phyloP scores from a whole-genome alignment of 495 filamentous ascomycete genomes.

The Neurospora tetraspora region DNA sequence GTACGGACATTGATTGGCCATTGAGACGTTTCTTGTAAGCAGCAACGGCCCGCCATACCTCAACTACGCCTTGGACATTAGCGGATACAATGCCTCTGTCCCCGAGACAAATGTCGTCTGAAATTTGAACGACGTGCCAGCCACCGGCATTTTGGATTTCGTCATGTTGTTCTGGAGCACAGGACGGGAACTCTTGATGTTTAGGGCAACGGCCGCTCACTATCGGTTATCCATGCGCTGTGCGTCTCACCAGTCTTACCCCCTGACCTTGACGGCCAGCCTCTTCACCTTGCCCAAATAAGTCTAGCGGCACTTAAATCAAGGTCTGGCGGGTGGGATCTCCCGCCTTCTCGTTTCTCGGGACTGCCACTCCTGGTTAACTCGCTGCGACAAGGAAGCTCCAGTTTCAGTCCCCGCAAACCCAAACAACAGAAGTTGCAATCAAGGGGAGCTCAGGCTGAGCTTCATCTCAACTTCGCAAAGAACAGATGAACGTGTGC shows the following conservation, averaged over 20 bases:
- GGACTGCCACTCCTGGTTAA: not conserved
- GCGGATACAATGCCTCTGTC: not conserved
- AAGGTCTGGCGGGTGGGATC: not conserved
- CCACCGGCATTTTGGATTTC: not conserved
- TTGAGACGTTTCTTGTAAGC: not conserved
- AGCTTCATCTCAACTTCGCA: not conserved
- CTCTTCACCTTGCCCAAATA: not conserved
- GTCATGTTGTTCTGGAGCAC: not conserved
- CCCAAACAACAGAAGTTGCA: not conserved
- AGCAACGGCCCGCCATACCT: not conserved
- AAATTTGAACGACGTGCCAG: not conserved
- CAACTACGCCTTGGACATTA: not conserved
- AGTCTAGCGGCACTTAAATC: not conserved
- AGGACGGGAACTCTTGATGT: not conserved
- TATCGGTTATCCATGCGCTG: not conserved
- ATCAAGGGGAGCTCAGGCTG: not conserved
- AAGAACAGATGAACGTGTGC: not conserved
- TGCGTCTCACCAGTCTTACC: not conserved
- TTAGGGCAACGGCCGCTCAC: not conserved
- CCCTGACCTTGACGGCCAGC: not conserved
- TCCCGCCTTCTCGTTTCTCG: not conserved
- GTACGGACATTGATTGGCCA: not conserved
- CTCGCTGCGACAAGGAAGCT: not conserved
- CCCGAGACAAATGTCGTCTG: not conserved
- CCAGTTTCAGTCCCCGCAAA: not conserved